These are phyloP conservation scores for Periconia macrospinosa DNA, from an alignment of 2,329 filamentous ascomycete genomes.

Conservation along the genomic window DNA sequence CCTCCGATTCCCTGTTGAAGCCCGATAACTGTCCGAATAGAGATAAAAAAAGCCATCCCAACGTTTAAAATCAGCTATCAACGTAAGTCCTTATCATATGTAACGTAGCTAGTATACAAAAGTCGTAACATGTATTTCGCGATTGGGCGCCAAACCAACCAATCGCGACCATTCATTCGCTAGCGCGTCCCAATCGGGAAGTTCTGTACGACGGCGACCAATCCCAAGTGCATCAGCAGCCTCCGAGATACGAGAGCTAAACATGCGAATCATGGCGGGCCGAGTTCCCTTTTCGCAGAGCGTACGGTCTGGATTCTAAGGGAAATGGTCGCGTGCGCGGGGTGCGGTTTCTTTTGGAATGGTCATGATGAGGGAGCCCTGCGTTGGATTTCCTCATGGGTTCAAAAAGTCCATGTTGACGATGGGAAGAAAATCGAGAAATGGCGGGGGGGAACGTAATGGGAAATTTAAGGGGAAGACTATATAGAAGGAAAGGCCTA, in stretches of 20 bases:
- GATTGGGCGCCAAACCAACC: not conserved
- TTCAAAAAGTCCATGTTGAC: not conserved
- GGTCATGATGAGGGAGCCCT: not conserved
- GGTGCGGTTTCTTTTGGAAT: not conserved
- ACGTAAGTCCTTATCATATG: not conserved
- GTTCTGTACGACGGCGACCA: slow-evolving; percentile 3
- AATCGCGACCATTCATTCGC: slow-evolving; percentile 5
- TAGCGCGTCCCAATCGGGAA: slow-evolving; percentile 8
- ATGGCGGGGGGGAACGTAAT: not conserved
- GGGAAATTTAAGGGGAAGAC: no score
- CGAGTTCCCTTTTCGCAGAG: not conserved
- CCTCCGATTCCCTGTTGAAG: no score
- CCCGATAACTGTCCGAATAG: not conserved
- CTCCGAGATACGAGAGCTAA: not conserved
- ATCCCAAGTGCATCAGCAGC: not conserved
- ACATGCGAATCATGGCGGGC: not conserved
- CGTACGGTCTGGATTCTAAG: not conserved
- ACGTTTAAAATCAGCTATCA: not conserved
- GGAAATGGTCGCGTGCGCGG: not conserved
- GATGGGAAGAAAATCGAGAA: not conserved
- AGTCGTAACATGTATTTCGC: not conserved
- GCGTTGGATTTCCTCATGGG: slow-evolving; percentile 1
- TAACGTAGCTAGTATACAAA: not conserved
- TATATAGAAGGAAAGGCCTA: no score
- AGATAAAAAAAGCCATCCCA: not conserved